These are phyloP conservation scores for Trichoderma pleuroti DNA, from an alignment of 2,329 filamentous ascomycete genomes.

Conservation along the genomic window DNA sequence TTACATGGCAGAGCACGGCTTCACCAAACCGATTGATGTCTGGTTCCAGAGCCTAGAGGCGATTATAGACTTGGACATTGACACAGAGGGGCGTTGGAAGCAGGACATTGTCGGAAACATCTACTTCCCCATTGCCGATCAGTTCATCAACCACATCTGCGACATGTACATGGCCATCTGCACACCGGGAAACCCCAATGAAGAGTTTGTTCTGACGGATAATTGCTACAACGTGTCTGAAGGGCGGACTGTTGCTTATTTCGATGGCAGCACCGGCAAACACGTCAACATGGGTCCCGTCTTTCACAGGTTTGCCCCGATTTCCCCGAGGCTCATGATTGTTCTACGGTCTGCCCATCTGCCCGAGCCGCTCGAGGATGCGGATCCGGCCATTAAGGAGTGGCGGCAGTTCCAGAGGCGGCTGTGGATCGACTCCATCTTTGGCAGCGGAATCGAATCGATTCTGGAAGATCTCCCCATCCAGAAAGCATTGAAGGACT, in stretches of 20 bases:
- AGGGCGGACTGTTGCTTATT: not conserved
- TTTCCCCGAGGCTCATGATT: not conserved
- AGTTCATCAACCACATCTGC: not conserved
- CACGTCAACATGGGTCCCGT: not conserved
- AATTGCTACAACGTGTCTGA: not conserved
- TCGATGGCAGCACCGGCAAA: not conserved
- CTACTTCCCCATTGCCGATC: not conserved
- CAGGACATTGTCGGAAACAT: not conserved
- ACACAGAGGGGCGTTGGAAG: not conserved
- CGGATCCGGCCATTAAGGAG: not conserved
- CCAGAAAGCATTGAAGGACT: not conserved
- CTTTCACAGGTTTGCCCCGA: not conserved
- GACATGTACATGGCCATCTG: not conserved
- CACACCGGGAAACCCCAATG: not conserved
- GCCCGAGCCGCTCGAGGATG: not conserved
- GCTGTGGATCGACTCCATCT: not conserved
- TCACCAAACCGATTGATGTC: not conserved
- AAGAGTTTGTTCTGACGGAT: not conserved
- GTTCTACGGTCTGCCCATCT: not conserved
- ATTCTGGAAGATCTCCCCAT: not conserved
- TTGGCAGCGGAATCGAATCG: not conserved
- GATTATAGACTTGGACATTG: not conserved
- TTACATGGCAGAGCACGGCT: not conserved
- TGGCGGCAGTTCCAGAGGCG: not conserved
- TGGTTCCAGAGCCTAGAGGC: not conserved